Percentiles rank a stretch among this genome's conserved stretches.
phyloP scores from a whole-genome alignment of 164 flowering plant genomes.

The Litsea cubeba region DNA sequence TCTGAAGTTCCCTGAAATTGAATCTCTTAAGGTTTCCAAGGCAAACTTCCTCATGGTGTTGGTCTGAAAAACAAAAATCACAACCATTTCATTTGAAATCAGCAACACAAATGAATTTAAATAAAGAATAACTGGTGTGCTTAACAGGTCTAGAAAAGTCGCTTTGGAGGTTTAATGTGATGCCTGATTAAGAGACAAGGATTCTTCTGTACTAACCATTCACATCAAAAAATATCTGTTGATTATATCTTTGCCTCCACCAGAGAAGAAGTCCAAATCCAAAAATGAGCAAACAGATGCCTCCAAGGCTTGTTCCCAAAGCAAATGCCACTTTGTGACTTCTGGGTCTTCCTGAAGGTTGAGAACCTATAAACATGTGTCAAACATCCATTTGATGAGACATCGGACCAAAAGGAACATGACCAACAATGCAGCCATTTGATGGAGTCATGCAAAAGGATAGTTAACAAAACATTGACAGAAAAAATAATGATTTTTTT shows the following conservation, averaged over 20 bases:
- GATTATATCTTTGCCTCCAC: slow-evolving; percentile 71
- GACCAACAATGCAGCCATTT: too few relatives aligned
- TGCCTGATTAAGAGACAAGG: not conserved
- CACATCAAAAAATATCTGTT: slow-evolving; percentile 78
- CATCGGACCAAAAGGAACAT: not conserved
- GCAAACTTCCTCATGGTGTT: slow-evolving; percentile 50
- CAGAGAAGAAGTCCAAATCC: slow-evolving; percentile 72
- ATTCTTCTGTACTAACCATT: slow-evolving; percentile 19
- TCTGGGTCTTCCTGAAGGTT: slow-evolving; percentile 37
- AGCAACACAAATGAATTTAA: not conserved
- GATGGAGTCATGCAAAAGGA: too few relatives aligned
- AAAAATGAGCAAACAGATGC: slow-evolving; percentile 57
- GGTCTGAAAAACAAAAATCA: slow-evolving; percentile 27
- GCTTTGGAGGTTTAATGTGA: not conserved
- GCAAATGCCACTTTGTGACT: slow-evolving; percentile 72
- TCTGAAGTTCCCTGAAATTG: slow-evolving; percentile 64
- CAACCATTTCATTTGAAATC: not conserved
- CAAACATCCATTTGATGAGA: slow-evolving; percentile 4
- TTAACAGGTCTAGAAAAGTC: too few relatives aligned
- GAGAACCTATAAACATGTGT: slow-evolving; percentile 30
- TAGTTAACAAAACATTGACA: too few relatives aligned
- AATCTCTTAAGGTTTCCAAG: slow-evolving; percentile 74
- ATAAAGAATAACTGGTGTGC: not conserved
- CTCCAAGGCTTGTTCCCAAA: slow-evolving; percentile 65
- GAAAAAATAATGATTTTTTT: too few relatives aligned